Base-by-base conservation (phyloP, 495 filamentous ascomycete genomes). In the Halenospora varia region DNA sequence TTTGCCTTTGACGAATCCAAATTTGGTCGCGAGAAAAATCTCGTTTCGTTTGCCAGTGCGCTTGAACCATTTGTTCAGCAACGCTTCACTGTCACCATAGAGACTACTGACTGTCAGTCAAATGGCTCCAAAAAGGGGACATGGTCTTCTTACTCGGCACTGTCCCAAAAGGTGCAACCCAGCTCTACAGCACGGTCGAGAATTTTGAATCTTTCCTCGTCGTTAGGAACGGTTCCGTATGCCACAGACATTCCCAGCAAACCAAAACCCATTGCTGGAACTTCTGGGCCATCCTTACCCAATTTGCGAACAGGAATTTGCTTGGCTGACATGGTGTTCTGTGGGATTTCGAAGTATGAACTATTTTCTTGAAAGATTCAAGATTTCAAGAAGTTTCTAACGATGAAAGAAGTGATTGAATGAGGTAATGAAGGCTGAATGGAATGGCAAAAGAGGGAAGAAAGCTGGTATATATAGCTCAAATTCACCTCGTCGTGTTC, bases 131-230 rank as follows among this genome's bases (percentile, higher is more conserved):
- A 59, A 49, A 49, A 25, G 18, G 40, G 22, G 18, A 52, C 13
- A 13, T 6, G 29, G 29, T 6, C 29, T 35, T 35, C 57, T 53
- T 29, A 60, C 52, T 86, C 77, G 24, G 84, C 75, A 13, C 71
- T 79, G 62, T 87, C 85, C 85, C 85, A 88, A 51, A 80, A 79
- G 13, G 60, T 77, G 35, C 75, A 69, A 1, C 85, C 86, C 11
- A 79, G 64, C 51, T 80, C 74, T 46, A 78, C 56, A 2, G 75
- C 78, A 6, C 66, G 63, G 55, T 80, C 76, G 3, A 82, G 68
- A 2, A 82, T 59, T 2, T 58, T 66, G 20, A 79, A 62, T 25
- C 68, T 67, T 2, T 75, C 74, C 25, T 67, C 58, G 24, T 79
- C 73, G 0, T 67, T 53, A 0, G 58, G 59, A 2, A 64, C 55